Percentiles rank a stretch among this genome's conserved stretches.
Evolutionary conservation across 164 flowering plant species (phyloP).

Genomic region (Chimonanthus praecox): DNA sequence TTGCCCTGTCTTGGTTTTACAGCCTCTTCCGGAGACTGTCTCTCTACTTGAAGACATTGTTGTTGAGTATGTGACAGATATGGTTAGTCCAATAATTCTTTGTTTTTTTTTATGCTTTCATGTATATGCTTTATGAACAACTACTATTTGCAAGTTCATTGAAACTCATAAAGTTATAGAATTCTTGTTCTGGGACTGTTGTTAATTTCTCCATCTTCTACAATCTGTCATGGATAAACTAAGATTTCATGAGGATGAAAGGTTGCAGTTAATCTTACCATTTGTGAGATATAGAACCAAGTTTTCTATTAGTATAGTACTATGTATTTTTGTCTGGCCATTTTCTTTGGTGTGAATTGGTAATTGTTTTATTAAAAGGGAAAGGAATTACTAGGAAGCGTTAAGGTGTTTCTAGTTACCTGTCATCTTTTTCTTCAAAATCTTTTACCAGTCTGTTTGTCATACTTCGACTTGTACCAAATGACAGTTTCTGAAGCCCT

Average conservation of each 20-base stretch:
- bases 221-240: neutral
- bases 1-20: conserved; percentile 11
- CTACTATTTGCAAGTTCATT: neutral
- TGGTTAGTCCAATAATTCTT: conserved; percentile 38
- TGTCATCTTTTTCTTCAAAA: neutral
- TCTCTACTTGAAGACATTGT: conserved; percentile 91
- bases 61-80: conserved; percentile 84
- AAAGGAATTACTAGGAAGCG: no score
- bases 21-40: conserved; percentile 95
- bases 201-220: neutral
- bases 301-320: no score
- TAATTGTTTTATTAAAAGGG: no score
- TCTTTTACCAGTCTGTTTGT: neutral
- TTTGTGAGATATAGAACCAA: no score
- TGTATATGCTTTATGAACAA: conserved; percentile 2
- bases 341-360: no score
- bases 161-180: neutral
- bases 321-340: no score
- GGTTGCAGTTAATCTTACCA: no score
- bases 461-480: no score
- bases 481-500: neutral
- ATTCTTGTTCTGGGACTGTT: neutral
- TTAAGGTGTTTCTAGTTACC: neutral
- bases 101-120: neutral
- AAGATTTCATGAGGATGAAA: no score